Evolutionary conservation across 805 yeast genomes (phyloP), one percentile per base, ranked within the genome.

Genomic region (Ogataea parapolymorpha): DNA sequence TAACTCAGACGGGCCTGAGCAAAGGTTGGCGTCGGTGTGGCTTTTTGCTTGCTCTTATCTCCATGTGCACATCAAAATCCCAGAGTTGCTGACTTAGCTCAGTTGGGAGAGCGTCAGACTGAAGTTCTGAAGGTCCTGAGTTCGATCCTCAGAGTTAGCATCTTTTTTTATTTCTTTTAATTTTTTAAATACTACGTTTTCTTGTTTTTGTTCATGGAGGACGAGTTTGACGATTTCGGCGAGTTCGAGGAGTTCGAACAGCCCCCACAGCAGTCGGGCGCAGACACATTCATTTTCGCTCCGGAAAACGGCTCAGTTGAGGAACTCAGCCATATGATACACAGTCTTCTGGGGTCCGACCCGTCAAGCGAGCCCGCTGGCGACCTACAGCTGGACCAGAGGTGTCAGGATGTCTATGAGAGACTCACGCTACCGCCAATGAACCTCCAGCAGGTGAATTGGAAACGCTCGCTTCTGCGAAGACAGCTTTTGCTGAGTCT

Each of bases 401-500:
- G 67, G 44, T 51, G 59, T 17, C 18, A 25, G 5, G 48, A 48
- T 12, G 47, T 62, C 6, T 56, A 52, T 37, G 38, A 46, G 9
- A 48, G 60, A 28, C 42, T 63, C 13, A 41, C 51, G 2, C 58
- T 58, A 31, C 58, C 57, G 15, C 59, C 62, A 12, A 78, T 80
- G 0, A 69, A 71, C 35, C 59, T 77, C 25, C 71, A 71, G 22
- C 84, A 82, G 1, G 72, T 80, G 13, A 80, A 80, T 44, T 87
- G 95, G 95, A 74, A 72, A 31, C 72, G 72, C 39, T 81, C 85
- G 55, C 68, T 79, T 14, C 71, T 84, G 17, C 74, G 89, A 37
- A 75, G 83, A 50, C 78, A 76, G 49, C 61, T 87, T 24, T 66
- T 84, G 24, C 66, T 81, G 14, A 74, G 79, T 22, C 64, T 87